Evolutionary conservation across 768 basidiomycete species (phyloP).

Genomic region (Rhodotorula babjevae): DNA sequence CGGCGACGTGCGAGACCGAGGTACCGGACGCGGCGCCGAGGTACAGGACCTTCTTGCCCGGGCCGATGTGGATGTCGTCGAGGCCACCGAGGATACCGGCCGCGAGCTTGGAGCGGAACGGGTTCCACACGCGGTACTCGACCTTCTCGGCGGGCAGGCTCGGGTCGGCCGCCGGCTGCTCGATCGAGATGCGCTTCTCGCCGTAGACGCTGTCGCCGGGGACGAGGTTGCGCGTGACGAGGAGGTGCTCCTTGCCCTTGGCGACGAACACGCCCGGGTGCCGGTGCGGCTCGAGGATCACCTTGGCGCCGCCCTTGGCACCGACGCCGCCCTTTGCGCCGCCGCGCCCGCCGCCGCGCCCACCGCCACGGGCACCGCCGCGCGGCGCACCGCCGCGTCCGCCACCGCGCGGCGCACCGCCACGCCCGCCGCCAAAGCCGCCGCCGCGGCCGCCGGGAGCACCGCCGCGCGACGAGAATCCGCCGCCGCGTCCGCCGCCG

Average conservation of each 20-base stretch:
- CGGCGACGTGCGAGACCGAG: slow-evolving; percentile 96
- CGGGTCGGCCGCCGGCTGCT: slow-evolving; percentile 52
- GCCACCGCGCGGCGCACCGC: neutral
- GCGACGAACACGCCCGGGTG: slow-evolving; percentile 95
- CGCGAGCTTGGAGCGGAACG: slow-evolving; percentile 92
- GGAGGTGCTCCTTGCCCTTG: slow-evolving; percentile 85
- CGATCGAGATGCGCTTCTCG: slow-evolving; percentile 91
- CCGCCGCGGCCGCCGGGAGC: slow-evolving; percentile 41
- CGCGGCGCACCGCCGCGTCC: neutral
- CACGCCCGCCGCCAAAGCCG: slow-evolving; percentile 41
- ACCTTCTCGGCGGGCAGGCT: slow-evolving; percentile 61
- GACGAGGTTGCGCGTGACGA: slow-evolving; percentile 96
- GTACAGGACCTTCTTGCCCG: slow-evolving; percentile 93
- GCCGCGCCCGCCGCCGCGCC: slow-evolving; percentile 48
- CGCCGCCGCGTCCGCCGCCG: slow-evolving; percentile 48
- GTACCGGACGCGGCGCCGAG: slow-evolving; percentile 97
- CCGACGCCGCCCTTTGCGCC: slow-evolving; percentile 64
- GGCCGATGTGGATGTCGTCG: slow-evolving; percentile 85
- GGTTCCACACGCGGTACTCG: slow-evolving; percentile 99
- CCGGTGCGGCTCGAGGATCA: slow-evolving; percentile 88
- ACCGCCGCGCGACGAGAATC: slow-evolving; percentile 50
- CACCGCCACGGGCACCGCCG: slow-evolving; percentile 26
- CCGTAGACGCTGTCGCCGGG: slow-evolving; percentile 98
- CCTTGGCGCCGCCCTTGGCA: slow-evolving; percentile 79
- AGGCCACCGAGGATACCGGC: slow-evolving; percentile 94